Conservation (phyloP, 2,329 filamentous ascomycete species). For the Ascochyta viciae-villosae region DNA sequence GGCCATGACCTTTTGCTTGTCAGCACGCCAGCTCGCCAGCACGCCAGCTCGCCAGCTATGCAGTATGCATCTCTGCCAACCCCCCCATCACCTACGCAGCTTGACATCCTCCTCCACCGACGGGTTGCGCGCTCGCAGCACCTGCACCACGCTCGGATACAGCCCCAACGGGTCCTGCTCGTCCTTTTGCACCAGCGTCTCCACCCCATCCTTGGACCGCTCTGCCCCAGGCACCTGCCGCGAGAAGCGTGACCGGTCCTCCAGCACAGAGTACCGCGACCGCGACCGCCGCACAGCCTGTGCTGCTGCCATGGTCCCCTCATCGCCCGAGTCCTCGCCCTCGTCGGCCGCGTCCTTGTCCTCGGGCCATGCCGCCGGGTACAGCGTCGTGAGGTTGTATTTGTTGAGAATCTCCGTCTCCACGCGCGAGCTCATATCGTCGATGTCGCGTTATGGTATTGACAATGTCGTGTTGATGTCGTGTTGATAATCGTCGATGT, state of each 20-base stretch:
- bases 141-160: conserved; percentile 82
- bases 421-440: conserved; percentile 38
- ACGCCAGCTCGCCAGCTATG: no score
- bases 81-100: conserved; percentile 61
- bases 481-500: no score
- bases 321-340: conserved; percentile 62
- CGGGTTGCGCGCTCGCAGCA: conserved; percentile 77
- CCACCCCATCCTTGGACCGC: conserved; percentile 70
- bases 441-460: background rate
- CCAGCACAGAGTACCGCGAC: conserved; percentile 84
- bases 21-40: no score
- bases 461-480: no score
- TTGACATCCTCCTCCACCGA: conserved; percentile 83
- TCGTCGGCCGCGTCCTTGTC: conserved; percentile 75
- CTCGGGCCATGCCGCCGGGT: conserved; percentile 84
- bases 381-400: conserved; percentile 82
- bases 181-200: conserved; percentile 85
- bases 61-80: no score
- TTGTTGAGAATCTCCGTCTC: conserved; percentile 84
- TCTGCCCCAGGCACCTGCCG: conserved; percentile 73
- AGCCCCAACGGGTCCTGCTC: conserved; percentile 92
- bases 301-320: conserved; percentile 40
- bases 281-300: conserved; percentile 63
- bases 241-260: conserved; percentile 74
- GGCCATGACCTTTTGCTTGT: no score